These are phyloP conservation scores for Carallia pectinifolia DNA, from an alignment of 345 rosid species.

Conservation along the genomic window DNA sequence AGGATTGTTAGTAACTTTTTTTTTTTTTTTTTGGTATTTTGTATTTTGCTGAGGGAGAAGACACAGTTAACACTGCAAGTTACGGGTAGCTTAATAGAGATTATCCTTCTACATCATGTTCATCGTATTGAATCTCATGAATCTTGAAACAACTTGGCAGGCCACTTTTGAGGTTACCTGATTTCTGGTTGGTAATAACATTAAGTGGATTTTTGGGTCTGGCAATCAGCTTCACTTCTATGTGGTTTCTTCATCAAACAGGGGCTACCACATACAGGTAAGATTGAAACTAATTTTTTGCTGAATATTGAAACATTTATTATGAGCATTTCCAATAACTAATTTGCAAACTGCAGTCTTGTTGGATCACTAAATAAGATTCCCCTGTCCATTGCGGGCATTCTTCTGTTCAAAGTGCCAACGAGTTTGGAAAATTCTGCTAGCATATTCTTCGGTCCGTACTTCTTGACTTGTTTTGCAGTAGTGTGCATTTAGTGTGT, in stretches of 20 bases:
- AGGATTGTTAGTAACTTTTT: too few species aligned
- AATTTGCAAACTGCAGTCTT: slow-evolving; percentile 54
- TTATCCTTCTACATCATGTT: background rate
- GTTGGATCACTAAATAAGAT: slow-evolving; percentile 97
- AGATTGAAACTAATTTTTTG: background rate
- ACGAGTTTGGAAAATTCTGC: slow-evolving; percentile 91
- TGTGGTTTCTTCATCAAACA: slow-evolving; percentile 99
- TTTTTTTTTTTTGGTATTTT: too few species aligned
- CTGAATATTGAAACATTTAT: background rate
- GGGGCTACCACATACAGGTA: slow-evolving; percentile 99
- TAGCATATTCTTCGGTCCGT: slow-evolving; percentile 88
- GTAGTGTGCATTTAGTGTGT: background rate
- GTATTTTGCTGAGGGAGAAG: too few species aligned
- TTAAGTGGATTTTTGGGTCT: slow-evolving; percentile 91
- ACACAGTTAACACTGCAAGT: background rate
- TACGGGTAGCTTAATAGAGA: background rate
- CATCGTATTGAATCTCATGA: slow-evolving; percentile 13
- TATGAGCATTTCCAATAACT: slow-evolving; percentile 2
- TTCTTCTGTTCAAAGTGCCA: slow-evolving; percentile 80
- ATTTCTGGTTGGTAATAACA: slow-evolving; percentile 87
- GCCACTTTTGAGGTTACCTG: slow-evolving; percentile 75
- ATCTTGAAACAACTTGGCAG: slow-evolving; percentile 39
- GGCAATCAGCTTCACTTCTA: slow-evolving; percentile 95
- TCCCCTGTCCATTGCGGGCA: slow-evolving; percentile 84
- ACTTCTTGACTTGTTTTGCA: slow-evolving; percentile 5